Evolutionary conservation across 768 basidiomycete genomes (phyloP).

Genomic region (Suillus occidentalis): DNA sequence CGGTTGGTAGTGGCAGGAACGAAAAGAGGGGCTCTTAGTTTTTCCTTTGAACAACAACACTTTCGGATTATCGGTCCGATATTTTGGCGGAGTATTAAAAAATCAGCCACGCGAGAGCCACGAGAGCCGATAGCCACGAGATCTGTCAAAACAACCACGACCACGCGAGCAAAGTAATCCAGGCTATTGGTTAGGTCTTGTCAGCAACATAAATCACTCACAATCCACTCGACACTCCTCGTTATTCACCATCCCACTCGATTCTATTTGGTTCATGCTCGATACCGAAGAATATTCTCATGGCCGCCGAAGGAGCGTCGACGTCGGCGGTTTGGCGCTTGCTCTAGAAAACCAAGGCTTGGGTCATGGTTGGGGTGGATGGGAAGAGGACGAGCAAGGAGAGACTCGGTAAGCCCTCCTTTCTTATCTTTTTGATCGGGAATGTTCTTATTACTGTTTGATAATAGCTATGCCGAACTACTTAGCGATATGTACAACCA

Average conservation of each 20-base stretch:
- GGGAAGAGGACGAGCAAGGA: constrained; percentile 49
- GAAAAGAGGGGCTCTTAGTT: constrained; percentile 2
- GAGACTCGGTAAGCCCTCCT: constrained; percentile 46
- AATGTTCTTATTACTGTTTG: constrained; percentile 16
- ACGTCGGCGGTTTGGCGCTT: constrained; percentile 85
- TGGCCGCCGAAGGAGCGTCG: constrained; percentile 72
- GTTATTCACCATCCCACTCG: neutral
- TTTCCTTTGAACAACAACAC: neutral
- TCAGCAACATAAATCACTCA: constrained; percentile 10
- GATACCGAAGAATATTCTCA: constrained; percentile 29
- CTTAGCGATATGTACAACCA: constrained; percentile 84
- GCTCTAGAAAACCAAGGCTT: constrained; percentile 63
- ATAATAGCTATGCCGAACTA: constrained; percentile 71
- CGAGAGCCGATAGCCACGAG: constrained; percentile 29
- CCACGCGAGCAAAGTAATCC: constrained; percentile 37
- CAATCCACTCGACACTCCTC: no score
- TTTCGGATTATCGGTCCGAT: constrained; percentile 8
- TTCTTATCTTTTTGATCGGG: neutral
- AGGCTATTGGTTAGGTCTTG: constrained; percentile 17
- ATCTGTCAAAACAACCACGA: constrained; percentile 27
- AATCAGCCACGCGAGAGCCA: constrained; percentile 34
- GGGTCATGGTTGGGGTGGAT: constrained; percentile 72
- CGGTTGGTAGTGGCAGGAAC: neutral
- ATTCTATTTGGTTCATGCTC: constrained; percentile 20
- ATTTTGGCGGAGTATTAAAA: constrained; percentile 20